Evolutionary conservation across 352 stramenopile species (phyloP).

Genomic region (Hyaloperonospora arabidopsidis): DNA sequence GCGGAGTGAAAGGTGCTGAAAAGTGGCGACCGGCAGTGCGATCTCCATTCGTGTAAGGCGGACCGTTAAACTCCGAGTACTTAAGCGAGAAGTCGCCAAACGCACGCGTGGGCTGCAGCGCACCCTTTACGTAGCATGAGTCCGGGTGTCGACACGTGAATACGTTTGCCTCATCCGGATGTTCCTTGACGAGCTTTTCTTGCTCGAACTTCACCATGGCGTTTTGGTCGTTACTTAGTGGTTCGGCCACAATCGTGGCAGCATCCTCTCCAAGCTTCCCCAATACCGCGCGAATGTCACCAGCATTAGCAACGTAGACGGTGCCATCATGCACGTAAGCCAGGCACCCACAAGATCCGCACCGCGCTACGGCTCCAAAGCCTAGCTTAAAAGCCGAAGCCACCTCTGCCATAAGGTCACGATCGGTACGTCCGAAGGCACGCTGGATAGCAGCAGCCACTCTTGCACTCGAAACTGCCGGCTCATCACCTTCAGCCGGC

Average conservation of each 20-base stretch:
- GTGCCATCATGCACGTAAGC: slow-evolving; percentile 64
- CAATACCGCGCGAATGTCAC: slow-evolving; percentile 79
- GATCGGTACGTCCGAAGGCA: slow-evolving; percentile 82
- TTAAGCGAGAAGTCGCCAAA: slow-evolving; percentile 92
- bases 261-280: slow-evolving; percentile 40
- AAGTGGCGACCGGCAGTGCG: slow-evolving; percentile 84
- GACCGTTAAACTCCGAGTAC: slow-evolving; percentile 89
- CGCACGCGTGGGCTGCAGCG: slow-evolving; percentile 83
- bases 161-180: slow-evolving; percentile 85
- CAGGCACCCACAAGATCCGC: slow-evolving; percentile 82
- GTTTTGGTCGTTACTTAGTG: slow-evolving; percentile 90
- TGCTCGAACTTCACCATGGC: slow-evolving; percentile 84
- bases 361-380: slow-evolving; percentile 84
- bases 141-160: slow-evolving; percentile 87
- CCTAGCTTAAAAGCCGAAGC: slow-evolving; percentile 84
- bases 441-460: slow-evolving; percentile 66
- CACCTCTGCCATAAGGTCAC: slow-evolving; percentile 77
- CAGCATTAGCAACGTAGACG: slow-evolving; percentile 84
- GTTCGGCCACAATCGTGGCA: slow-evolving; percentile 41
- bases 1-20: slow-evolving; percentile 82
- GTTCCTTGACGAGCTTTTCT: slow-evolving; percentile 72
- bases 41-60: slow-evolving; percentile 69
- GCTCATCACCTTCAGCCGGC: slow-evolving; percentile 21
- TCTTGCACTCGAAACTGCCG: slow-evolving; percentile 34
- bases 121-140: slow-evolving; percentile 91